phyloP scores from a whole-genome alignment of 2,329 filamentous ascomycete species.

The Apiospora aurea region DNA sequence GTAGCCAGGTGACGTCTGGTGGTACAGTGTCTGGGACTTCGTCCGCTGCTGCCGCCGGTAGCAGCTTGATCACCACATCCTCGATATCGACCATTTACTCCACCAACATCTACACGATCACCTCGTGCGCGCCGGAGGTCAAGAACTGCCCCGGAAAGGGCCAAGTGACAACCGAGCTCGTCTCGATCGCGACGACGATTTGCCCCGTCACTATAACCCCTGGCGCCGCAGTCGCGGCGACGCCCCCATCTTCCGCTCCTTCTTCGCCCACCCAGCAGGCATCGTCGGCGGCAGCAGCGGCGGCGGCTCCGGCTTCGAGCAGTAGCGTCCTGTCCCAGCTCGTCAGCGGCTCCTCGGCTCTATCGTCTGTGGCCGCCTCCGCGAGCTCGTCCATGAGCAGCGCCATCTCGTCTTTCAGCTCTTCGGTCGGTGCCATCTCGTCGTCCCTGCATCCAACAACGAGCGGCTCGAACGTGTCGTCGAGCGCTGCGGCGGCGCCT shows the following conservation, averaged over 20 bases:
- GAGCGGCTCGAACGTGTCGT: constrained; percentile 2
- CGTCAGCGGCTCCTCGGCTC: constrained; percentile 20
- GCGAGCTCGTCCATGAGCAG: constrained; percentile 31
- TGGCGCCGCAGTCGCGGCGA: not conserved
- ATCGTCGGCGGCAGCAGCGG: not conserved
- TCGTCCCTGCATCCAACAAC: not conserved
- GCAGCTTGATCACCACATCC: constrained; percentile 24
- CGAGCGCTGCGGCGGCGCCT: not conserved
- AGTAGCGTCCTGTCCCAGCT: constrained; percentile 24
- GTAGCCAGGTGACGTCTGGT: not conserved
- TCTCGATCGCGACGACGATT: constrained; percentile 36
- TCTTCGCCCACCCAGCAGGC: not conserved
- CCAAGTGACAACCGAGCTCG: constrained; percentile 34
- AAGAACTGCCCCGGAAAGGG: constrained; percentile 38
- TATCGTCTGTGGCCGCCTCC: constrained; percentile 26
- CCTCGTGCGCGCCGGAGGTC: constrained; percentile 37
- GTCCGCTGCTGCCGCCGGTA: not conserved
- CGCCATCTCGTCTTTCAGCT: constrained; percentile 28
- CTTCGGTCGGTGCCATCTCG: constrained; percentile 24
- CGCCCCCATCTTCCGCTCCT: not conserved
- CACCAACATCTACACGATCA: constrained; percentile 39
- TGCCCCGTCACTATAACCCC: constrained; percentile 33
- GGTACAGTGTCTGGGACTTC: constrained; percentile 5
- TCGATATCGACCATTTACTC: constrained; percentile 38
- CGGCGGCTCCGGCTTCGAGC: constrained; percentile 20